Base-by-base conservation (phyloP, 768 basidiomycete genomes). In the Amanita phalloides region DNA sequence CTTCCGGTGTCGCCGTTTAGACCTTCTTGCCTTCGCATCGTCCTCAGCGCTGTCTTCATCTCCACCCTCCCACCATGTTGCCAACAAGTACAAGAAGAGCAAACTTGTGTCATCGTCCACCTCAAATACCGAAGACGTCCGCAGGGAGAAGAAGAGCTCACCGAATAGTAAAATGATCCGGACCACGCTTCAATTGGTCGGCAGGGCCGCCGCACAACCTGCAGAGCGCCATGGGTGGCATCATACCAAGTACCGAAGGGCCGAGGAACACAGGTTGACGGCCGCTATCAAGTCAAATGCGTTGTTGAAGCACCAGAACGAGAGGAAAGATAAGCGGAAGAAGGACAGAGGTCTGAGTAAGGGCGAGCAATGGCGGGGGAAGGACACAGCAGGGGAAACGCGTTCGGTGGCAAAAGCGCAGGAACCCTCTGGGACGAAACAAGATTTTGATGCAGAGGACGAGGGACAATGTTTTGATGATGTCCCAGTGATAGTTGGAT, bases 241-340 rank as follows among this genome's bases (percentile, higher is more conserved):
- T 41, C 62, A 67, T 52, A 67, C 60, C 3, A 59, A 54, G 45
- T 61, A 62, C 6, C 46, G 69, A 38, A 69, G 72, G 25, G 69
- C 69, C 21, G 60, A 64, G 33, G 73, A 72, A 54, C 71, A 64
- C 46, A 64, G 68, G 13, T 61, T 71, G 10, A 48, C 48, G 33
- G 49, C 39, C 6, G 33, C 49, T 6, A 44, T 61, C 44, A 45
- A 57, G 35, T 43, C 30, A 10, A 23, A n/a, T 30, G 13, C 11
- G 20, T 13, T 17, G 17, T 8, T 17, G 20, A 43, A 50, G 26
- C 9, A 13, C 6, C 9, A 30, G 36, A 39, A 14, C 20, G 35
- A 7, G 26, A 49, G 36, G n/a, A 13, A 23, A 43, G 20, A 8
- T n/a, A 33, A 11, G 11, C 23, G 17, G 37, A 26, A 14, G 14